A percentile compares a stretch with the other conserved stretches of the same genome.
These are phyloP conservation scores for Avicennia marina DNA, from an alignment of 257 asterid species.

Conservation along the genomic window DNA sequence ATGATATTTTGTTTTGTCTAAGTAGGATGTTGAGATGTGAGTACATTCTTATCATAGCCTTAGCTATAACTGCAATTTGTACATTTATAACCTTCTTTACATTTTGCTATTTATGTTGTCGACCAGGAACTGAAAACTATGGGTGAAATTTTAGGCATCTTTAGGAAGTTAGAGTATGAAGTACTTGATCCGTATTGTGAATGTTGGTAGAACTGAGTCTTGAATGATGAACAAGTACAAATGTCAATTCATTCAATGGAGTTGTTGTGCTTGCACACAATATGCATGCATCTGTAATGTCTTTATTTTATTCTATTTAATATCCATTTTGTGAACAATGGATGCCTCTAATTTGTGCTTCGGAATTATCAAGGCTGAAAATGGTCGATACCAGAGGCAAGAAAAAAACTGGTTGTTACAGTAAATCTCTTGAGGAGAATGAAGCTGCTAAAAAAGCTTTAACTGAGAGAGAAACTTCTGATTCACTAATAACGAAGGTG, in stretches of 20 bases:
- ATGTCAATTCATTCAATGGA: neutral
- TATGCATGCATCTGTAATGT: neutral
- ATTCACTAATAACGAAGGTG: constrained; percentile 2
- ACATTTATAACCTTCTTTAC: neutral
- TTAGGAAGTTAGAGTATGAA: neutral
- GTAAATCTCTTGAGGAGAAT: constrained; percentile 12
- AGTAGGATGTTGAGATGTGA: neutral
- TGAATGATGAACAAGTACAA: neutral
- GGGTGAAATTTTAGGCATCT: too few species aligned
- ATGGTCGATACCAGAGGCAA: constrained; percentile 31
- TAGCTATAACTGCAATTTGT: neutral
- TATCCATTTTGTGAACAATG: neutral
- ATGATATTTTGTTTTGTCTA: neutral
- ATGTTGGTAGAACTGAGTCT: neutral
- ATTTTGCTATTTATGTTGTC: neutral
- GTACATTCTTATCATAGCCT: neutral
- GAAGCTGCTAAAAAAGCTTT: constrained; percentile 29
- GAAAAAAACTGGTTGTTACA: constrained; percentile 18
- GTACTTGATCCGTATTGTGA: neutral
- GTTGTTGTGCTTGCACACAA: neutral
- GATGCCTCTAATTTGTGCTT: constrained; percentile 16
- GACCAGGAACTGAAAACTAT: neutral
- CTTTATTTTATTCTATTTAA: neutral
- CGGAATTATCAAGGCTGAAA: constrained; percentile 16
- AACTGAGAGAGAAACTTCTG: constrained; percentile 19